These are phyloP conservation scores for Coemansia sp. DNA, from an alignment of 192 early-diverging fungal genomes.

Conservation along the genomic window DNA sequence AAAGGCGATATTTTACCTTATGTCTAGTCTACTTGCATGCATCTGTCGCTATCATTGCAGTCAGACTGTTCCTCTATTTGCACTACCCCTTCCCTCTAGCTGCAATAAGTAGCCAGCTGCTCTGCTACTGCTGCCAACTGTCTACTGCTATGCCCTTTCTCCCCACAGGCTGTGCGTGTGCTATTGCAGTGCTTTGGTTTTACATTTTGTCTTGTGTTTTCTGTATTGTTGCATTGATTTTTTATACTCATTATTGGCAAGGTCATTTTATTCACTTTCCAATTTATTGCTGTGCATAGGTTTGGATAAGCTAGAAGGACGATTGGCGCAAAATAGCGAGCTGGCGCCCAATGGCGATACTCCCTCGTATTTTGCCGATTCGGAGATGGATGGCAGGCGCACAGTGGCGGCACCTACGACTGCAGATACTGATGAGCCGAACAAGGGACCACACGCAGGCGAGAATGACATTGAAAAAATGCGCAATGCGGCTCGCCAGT, in stretches of 20 bases:
- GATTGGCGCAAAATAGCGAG: constrained; percentile 8
- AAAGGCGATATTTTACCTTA: neutral
- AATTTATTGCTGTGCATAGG: constrained; percentile 13
- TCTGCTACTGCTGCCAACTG: neutral
- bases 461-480: neutral
- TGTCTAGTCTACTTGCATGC: neutral
- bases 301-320: constrained; percentile 19
- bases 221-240: neutral
- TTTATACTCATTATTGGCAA: neutral
- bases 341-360: constrained; percentile 17
- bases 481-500: constrained; percentile 19
- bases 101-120: neutral
- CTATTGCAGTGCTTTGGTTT: neutral
- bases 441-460: neutral
- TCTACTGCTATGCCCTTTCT: neutral
- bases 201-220: neutral
- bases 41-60: neutral
- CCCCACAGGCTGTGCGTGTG: neutral
- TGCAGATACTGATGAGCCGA: neutral
- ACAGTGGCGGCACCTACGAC: constrained; percentile 3
- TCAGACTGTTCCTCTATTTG: neutral
- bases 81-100: neutral
- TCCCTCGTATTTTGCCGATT: constrained; percentile 39
- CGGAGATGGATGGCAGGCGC: constrained; percentile 40
- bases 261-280: neutral